Evolutionary conservation across 2,329 filamentous ascomycete species (phyloP).

Genomic region (Drechslerella coelobrocha): DNA sequence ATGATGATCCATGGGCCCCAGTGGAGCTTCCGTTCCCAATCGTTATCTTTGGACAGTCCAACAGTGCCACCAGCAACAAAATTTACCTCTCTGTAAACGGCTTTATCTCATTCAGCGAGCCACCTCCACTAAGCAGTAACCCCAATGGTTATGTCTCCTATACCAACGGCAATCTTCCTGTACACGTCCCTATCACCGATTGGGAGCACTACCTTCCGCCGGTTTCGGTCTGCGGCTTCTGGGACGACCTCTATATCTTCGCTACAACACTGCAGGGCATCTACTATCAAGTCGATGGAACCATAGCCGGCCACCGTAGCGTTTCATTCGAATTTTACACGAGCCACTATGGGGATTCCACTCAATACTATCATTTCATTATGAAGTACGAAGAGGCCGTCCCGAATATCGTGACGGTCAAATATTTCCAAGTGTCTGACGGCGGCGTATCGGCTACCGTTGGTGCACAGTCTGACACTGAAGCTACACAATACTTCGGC

Average conservation of each 20-base stretch:
- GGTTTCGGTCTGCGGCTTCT: constrained; percentile 7
- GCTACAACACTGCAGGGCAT: constrained; percentile 16
- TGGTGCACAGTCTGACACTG: constrained; percentile 1
- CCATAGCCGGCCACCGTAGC: background rate
- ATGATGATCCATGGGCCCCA: background rate
- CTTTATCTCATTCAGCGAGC: constrained; percentile 1
- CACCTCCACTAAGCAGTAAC: background rate
- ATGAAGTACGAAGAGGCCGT: constrained; percentile 4
- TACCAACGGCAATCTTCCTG: background rate
- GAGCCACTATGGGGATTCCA: background rate
- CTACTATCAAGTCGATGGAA: constrained; percentile 11
- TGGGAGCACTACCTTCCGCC: background rate
- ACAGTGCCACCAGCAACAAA: too few species aligned
- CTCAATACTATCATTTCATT: constrained; percentile 13
- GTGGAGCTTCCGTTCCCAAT: constrained; percentile 6
- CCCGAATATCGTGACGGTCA: constrained; percentile 11
- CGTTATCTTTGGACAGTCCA: background rate
- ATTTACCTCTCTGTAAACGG: constrained; percentile 7
- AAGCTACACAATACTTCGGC: background rate
- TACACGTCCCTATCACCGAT: background rate
- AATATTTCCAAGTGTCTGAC: constrained; percentile 8
- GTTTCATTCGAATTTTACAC: constrained; percentile 16
- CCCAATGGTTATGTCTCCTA: background rate
- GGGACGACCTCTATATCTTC: constrained; percentile 15
- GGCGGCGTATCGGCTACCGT: constrained; percentile 9